These are phyloP conservation scores for Fragaria iinumae DNA, from an alignment of 306 rosid species.

Conservation along the genomic window DNA sequence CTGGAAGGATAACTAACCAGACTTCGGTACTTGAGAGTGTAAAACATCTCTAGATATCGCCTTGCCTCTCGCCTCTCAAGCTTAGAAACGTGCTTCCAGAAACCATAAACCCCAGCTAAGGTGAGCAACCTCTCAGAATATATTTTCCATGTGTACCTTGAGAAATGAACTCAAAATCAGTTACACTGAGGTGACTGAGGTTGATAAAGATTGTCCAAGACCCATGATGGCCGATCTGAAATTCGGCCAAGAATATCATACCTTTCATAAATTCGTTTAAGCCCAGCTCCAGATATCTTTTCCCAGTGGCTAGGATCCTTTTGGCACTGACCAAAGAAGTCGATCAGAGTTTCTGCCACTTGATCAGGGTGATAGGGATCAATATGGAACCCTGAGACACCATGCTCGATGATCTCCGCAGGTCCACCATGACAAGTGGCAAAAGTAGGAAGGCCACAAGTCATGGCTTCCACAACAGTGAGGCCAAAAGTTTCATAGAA, in stretches of 20 bases:
- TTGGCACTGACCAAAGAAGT: constrained; percentile 16
- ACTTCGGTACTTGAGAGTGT: constrained; percentile 16
- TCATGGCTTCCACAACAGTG: constrained; percentile 21
- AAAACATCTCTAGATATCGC: constrained; percentile 23
- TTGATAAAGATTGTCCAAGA: background rate
- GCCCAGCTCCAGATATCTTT: constrained; percentile 6
- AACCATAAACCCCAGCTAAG: constrained; percentile 24
- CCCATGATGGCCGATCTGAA: background rate
- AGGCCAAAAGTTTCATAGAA: constrained; percentile 25
- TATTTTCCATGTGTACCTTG: constrained; percentile 23
- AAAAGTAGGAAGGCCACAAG: constrained; percentile 22
- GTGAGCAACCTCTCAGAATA: constrained; percentile 25
- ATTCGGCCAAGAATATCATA: background rate
- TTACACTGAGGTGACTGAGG: background rate
- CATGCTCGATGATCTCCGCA: constrained; percentile 18
- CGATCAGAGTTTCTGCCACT: constrained; percentile 16
- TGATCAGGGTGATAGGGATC: constrained; percentile 19
- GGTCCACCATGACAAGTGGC: constrained; percentile 24
- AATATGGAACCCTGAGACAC: constrained; percentile 12
- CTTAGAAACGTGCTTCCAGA: constrained; percentile 25
- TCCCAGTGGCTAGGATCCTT: constrained; percentile 13
- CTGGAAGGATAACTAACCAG: constrained; percentile 3
- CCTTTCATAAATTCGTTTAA: constrained; percentile 19
- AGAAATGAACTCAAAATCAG: constrained; percentile 2
- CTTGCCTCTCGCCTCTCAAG: constrained; percentile 20